These are phyloP conservation scores for Lodderomyces margitis DNA, from an alignment of 1,139 yeast genomes.

Conservation along the genomic window DNA sequence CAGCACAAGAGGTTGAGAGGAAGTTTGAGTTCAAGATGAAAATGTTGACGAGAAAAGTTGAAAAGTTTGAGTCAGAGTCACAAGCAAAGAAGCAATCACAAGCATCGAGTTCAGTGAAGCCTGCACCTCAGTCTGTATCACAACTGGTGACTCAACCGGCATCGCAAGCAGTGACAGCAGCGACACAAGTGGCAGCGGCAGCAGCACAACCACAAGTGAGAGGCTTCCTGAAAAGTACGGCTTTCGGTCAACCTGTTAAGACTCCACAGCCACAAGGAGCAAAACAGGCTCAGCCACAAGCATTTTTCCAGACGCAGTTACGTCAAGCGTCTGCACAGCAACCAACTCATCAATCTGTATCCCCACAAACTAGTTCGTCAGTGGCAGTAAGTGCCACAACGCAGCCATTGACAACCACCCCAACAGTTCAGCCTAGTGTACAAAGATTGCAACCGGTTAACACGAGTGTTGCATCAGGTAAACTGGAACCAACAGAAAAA, in stretches of 20 bases:
- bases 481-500: no score
- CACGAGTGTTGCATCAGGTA: background rate
- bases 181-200: background rate
- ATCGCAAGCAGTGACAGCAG: background rate
- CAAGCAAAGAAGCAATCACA: background rate
- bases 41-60: constrained; percentile 44
- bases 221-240: background rate
- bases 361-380: background rate
- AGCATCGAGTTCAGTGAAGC: background rate
- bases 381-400: background rate
- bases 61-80: constrained; percentile 25
- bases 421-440: background rate
- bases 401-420: background rate
- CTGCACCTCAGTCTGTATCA: background rate
- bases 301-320: constrained; percentile 1
- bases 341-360: background rate
- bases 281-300: constrained; percentile 2
- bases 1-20: constrained; percentile 36
- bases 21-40: constrained; percentile 41
- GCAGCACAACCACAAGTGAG: background rate
- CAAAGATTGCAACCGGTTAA: background rate
- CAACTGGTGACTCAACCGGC: background rate
- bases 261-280: constrained; percentile 1
- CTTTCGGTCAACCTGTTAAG: background rate
- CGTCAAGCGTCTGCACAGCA: background rate